phyloP scores from a whole-genome alignment of 495 filamentous ascomycete genomes.

The Platismatia glauca region DNA sequence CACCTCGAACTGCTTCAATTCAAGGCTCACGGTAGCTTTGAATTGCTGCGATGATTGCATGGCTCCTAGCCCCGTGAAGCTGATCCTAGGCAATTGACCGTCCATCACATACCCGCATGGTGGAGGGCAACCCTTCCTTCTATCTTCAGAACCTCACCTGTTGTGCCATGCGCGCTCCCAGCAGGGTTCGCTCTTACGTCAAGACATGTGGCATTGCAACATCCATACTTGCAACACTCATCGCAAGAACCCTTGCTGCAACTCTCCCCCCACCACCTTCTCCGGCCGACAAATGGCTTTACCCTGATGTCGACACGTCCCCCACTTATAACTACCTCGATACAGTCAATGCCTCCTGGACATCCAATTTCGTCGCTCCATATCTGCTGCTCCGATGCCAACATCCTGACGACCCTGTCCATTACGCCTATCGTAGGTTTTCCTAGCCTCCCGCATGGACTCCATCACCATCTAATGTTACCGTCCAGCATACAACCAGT shows the following conservation, averaged over 20 bases:
- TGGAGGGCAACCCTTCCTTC: not conserved
- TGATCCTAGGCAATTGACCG: not conserved
- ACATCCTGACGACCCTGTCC: not conserved
- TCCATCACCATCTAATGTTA: not conserved
- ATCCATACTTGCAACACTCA: not conserved
- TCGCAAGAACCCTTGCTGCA: not conserved
- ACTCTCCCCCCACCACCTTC: not conserved
- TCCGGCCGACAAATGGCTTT: not conserved
- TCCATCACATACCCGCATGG: not conserved
- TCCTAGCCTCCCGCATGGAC: not conserved
- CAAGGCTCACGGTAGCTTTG: not conserved
- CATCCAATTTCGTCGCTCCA: not conserved
- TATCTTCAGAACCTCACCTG: not conserved
- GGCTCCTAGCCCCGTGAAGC: not conserved
- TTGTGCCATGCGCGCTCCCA: not conserved
- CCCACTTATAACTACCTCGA: not conserved
- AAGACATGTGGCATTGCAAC: not conserved
- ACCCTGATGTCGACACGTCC: not conserved
- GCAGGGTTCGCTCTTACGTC: not conserved
- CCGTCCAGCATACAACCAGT: not conserved
- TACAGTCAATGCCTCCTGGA: not conserved
- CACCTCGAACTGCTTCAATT: not conserved
- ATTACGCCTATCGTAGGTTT: conserved; percentile 2
- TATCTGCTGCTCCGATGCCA: conserved; percentile 2
- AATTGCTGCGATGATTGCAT: not conserved